These are phyloP conservation scores for Gardenia jasminoides DNA, from an alignment of 257 asterid species.

Conservation along the genomic window DNA sequence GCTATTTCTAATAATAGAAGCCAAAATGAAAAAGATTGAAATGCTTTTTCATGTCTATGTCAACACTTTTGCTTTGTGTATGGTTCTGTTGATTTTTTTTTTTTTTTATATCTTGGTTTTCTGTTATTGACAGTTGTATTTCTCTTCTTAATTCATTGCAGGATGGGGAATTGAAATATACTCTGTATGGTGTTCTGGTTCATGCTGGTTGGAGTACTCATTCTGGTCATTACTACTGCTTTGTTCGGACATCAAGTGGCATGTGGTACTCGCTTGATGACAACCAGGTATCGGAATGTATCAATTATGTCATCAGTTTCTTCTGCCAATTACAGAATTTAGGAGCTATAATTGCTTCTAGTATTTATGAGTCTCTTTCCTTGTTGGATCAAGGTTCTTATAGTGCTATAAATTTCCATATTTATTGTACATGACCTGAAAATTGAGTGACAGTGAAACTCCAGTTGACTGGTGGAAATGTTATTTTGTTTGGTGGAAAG, in stretches of 20 bases:
- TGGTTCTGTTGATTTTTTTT: not conserved
- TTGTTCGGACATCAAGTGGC: conserved; percentile 96
- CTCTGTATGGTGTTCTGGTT: conserved; percentile 95
- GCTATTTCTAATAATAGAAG: not conserved
- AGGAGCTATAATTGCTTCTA: not conserved
- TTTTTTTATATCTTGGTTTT: not conserved
- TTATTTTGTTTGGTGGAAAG: not conserved
- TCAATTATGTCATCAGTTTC: not conserved
- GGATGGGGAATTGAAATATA: conserved; percentile 85
- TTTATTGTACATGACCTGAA: not conserved
- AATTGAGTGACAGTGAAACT: not conserved
- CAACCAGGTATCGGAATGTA: conserved; percentile 59
- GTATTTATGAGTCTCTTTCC: not conserved
- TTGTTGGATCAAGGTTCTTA: not conserved
- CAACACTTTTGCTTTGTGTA: not conserved
- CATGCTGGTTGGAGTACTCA: conserved; percentile 97
- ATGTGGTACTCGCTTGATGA: conserved; percentile 97
- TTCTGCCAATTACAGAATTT: conserved; percentile 1
- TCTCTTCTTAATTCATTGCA: conserved; percentile 28
- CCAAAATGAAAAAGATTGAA: not conserved
- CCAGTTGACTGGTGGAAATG: not conserved
- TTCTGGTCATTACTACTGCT: conserved; percentile 97
- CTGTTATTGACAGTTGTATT: not conserved
- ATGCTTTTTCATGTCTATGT: not conserved
- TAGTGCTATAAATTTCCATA: not conserved